Conservation (phyloP, 768 basidiomycete genomes). For the Boletus patriciae region DNA sequence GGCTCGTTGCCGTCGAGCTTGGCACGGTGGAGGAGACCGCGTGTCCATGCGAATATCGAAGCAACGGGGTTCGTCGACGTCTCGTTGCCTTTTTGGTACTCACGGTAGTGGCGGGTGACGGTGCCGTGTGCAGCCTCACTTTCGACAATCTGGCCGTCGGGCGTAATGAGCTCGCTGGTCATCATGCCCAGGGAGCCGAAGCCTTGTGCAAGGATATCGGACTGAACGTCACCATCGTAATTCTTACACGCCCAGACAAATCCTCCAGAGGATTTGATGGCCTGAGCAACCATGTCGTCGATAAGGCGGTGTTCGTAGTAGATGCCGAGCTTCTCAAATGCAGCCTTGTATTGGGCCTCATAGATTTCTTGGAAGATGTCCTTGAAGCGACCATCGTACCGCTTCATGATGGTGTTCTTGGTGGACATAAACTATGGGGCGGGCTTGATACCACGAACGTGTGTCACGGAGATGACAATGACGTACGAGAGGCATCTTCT, state of each 20-base stretch:
- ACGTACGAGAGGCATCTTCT: conserved; percentile 74
- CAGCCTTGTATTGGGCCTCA: conserved; percentile 70
- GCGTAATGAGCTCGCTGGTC: conserved; percentile 94
- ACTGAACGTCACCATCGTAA: conserved; percentile 86
- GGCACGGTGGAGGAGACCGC: conserved; percentile 89
- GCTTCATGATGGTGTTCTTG: conserved; percentile 97
- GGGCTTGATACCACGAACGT: not conserved
- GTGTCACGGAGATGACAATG: conserved; percentile 7
- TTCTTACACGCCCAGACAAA: conserved; percentile 78
- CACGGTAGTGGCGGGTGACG: conserved; percentile 95
- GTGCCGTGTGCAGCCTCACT: conserved; percentile 97
- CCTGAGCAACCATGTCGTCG: conserved; percentile 98
- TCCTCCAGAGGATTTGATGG: conserved; percentile 93
- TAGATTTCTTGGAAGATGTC: conserved; percentile 99
- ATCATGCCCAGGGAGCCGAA: conserved; percentile 98
- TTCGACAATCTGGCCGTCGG: conserved; percentile 90
- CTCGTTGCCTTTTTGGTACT: conserved; percentile 96
- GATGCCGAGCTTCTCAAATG: conserved; percentile 68
- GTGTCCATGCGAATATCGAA: conserved; percentile 98
- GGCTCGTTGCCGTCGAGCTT: conserved; percentile 84
- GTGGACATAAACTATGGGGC: conserved; percentile 84
- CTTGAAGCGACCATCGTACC: conserved; percentile 98
- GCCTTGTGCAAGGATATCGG: conserved; percentile 95
- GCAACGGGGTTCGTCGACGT: conserved; percentile 99
- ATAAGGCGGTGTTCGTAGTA: conserved; percentile 97